Base-by-base conservation (phyloP, 2,329 filamentous ascomycete species). In the Neofusicoccum umdonicola region DNA sequence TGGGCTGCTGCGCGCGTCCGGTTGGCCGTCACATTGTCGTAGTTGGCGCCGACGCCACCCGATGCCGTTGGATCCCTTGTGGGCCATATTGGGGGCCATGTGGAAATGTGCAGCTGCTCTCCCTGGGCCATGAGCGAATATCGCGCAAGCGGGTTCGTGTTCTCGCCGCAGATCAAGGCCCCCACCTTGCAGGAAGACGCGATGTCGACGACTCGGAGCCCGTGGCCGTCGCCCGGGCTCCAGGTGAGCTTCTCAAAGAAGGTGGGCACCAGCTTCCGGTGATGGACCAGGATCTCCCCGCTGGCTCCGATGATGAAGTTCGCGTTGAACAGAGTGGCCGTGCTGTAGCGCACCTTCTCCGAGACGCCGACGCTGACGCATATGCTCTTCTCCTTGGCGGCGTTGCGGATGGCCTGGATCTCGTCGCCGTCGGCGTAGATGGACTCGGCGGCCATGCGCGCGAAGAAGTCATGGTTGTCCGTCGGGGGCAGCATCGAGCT, bases 191-290 rank as follows among this genome's bases (percentile, higher is more conserved):
- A 83, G 52, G 77, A 77, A 0, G 67, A 64, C 0, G 81, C 83
- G 2, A 60, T 19, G 0, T 84, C 75, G 0, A 80, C 78, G 0
- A 85, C 79, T 1, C 72, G 73, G 3, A 87, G 68, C 0, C 84
- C 84, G 34, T 80, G 64, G 0, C 84, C 84, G 68, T 86, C 84
- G 0, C 84, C 84, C 1, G 79, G 78, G 0, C 76, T 75, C 84
- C 84, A 86, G 0, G 80, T 83, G 22, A 86, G 67, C 67, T 85
- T 86, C 72, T 87, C 85, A 65, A 81, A 86, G 69, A 85, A 86
- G 0, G 84, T 86, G 0, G 84, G 82, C 70, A 84, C 77, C 1
- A 86, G 70, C 63, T 87, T 87, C 1, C 84, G 76, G 64, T 86
- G 83, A 63, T 85, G 83, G 0, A 82, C 78, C 1, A 83, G 65